Percentiles rank a stretch among this genome's conserved stretches.
Conservation (phyloP, 148 eudicot genomes). For the Polygonum aviculare region DNA sequence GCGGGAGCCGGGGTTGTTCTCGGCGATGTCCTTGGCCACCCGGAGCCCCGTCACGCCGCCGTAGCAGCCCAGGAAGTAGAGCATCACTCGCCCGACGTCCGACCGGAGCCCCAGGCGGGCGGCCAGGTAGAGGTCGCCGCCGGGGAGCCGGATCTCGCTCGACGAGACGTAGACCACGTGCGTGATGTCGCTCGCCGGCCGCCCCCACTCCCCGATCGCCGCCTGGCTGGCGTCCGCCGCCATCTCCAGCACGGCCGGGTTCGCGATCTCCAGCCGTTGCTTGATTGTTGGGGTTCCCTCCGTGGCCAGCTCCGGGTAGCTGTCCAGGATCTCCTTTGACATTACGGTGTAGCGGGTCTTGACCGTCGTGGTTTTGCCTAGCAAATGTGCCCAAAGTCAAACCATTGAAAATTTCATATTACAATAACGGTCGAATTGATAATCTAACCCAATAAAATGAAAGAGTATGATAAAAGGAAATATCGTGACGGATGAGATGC, state of each 20-base stretch:
- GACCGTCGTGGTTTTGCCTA: constrained; percentile 81
- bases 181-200: constrained; percentile 48
- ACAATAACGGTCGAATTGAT: neutral
- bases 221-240: constrained; percentile 48
- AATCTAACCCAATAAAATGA: neutral
- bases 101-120: constrained; percentile 43
- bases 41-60: constrained; percentile 70
- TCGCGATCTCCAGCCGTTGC: constrained; percentile 60
- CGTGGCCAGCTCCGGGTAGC: constrained; percentile 57
- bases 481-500: too few species aligned
- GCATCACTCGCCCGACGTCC: constrained; percentile 71
- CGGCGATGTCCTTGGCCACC: constrained; percentile 75
- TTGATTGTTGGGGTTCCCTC: constrained; percentile 65
- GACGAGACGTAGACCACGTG: constrained; percentile 73
- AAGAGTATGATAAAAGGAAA: neutral
- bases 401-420: neutral
- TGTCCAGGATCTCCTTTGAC: constrained; percentile 47
- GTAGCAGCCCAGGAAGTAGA: constrained; percentile 69
- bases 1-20: constrained; percentile 64
- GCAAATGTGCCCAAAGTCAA: neutral
- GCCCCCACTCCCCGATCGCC: constrained; percentile 67
- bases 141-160: constrained; percentile 61
- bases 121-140: constrained; percentile 67
- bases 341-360: constrained; percentile 75
- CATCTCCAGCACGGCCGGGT: constrained; percentile 61